Evolutionary conservation across 495 filamentous ascomycete genomes (phyloP).

Genomic region (Cairneyella variabilis): DNA sequence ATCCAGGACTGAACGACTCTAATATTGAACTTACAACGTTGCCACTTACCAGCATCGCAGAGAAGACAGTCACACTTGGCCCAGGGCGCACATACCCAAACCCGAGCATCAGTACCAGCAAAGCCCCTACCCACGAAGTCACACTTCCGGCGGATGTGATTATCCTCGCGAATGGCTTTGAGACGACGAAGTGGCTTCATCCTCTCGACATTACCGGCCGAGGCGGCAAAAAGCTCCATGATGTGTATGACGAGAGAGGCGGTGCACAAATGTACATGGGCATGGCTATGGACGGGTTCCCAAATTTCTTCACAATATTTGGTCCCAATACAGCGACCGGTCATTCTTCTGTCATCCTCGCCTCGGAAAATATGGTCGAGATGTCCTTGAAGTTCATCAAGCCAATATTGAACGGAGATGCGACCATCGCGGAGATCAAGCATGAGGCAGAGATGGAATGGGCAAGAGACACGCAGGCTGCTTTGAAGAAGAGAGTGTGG

Average conservation of each 20-base stretch:
- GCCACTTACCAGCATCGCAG: constrained; percentile 44
- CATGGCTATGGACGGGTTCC: constrained; percentile 60
- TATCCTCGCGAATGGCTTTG: constrained; percentile 56
- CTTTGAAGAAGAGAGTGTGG: constrained; percentile 51
- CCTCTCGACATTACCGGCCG: constrained; percentile 41
- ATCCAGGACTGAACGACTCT: constrained; percentile 46
- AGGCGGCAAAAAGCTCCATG: constrained; percentile 43
- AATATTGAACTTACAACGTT: constrained; percentile 50
- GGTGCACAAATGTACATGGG: constrained; percentile 60
- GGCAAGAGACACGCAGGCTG: constrained; percentile 48
- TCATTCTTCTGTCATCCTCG: constrained; percentile 58
- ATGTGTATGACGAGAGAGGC: constrained; percentile 50
- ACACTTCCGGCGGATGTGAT: constrained; percentile 54
- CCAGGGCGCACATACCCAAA: constrained; percentile 46
- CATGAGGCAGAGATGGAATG: constrained; percentile 52
- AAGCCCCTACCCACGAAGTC: constrained; percentile 30
- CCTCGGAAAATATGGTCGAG: constrained; percentile 55
- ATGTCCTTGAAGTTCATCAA: constrained; percentile 48
- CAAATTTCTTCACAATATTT: constrained; percentile 66
- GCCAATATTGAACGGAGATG: constrained; percentile 43
- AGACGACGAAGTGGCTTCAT: constrained; percentile 40
- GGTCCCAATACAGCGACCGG: constrained; percentile 65
- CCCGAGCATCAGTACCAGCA: constrained; percentile 18
- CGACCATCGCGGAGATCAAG: constrained; percentile 33
- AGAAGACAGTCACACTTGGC: constrained; percentile 50